A percentile compares a stretch with the other conserved stretches of the same genome.
phyloP scores from a whole-genome alignment of 78 protist species.

The Anaeramoeba ignava region DNA sequence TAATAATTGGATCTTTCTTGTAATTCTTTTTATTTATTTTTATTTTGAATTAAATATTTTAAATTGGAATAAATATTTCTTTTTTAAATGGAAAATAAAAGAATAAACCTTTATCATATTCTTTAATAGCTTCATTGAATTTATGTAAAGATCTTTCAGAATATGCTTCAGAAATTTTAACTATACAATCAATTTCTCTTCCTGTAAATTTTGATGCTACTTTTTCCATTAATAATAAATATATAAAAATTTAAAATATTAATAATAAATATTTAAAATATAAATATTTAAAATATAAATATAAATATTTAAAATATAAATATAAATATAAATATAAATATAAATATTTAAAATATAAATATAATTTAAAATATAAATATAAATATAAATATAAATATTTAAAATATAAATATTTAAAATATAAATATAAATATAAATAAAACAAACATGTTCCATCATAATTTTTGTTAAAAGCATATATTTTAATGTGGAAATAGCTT shows the following conservation, averaged over 20 bases:
- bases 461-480: constrained; percentile 87
- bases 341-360: neutral
- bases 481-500: constrained; percentile 56
- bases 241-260: too few species aligned
- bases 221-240: too few species aligned
- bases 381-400: neutral
- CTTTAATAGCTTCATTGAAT: too few species aligned
- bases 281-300: too few species aligned
- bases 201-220: too few species aligned
- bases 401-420: neutral
- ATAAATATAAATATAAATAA: constrained; percentile 4
- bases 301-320: too few species aligned
- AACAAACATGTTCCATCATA: constrained; percentile 49
- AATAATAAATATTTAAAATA: too few species aligned
- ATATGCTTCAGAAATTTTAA: constrained; percentile 16
- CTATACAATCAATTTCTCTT: neutral
- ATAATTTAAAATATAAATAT: neutral
- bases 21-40: constrained; percentile 22
- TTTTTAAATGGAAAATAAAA: too few species aligned
- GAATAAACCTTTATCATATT: too few species aligned
- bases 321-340: constrained; percentile 37
- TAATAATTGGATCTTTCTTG: constrained; percentile 24
- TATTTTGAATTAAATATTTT: constrained; percentile 40
- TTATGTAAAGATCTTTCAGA: neutral
- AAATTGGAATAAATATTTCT: too few species aligned